Evolutionary conservation across 2,329 filamentous ascomycete species (phyloP).

Genomic region (Albifimbria verrucaria): DNA sequence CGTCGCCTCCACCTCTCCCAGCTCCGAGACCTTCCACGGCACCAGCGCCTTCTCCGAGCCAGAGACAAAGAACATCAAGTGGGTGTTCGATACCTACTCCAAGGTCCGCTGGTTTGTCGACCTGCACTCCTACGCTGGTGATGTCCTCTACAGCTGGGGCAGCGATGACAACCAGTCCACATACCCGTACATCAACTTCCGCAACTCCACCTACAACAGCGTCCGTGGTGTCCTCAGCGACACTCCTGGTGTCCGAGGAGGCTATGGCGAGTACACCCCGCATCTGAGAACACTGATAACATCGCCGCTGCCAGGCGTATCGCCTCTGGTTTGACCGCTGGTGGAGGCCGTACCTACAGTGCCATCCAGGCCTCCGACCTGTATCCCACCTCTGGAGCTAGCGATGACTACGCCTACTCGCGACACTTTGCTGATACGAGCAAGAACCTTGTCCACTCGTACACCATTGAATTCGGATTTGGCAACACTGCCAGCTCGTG

Average conservation of each 20-base stretch:
- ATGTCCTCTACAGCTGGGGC: slow-evolving; percentile 52
- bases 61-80: slow-evolving; percentile 50
- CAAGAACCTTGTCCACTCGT: slow-evolving; percentile 14
- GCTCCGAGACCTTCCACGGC: slow-evolving; percentile 43
- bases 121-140: slow-evolving; percentile 47
- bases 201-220: slow-evolving; percentile 45
- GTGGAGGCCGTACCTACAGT: slow-evolving; percentile 28
- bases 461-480: slow-evolving; percentile 40
- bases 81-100: slow-evolving; percentile 43
- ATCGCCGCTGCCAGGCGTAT: slow-evolving; percentile 28
- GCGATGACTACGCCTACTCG: slow-evolving; percentile 37
- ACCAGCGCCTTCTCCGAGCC: slow-evolving; percentile 46
- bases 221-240: slow-evolving; percentile 42
- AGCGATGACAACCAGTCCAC: slow-evolving; percentile 45
- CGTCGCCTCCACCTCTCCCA: slow-evolving; percentile 31
- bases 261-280: slow-evolving; percentile 37
- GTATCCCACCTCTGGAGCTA: slow-evolving; percentile 40
- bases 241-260: slow-evolving; percentile 17
- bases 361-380: slow-evolving; percentile 34
- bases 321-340: slow-evolving; percentile 19
- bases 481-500: slow-evolving; percentile 14
- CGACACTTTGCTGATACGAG: slow-evolving; percentile 9
- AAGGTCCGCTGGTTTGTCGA: slow-evolving; percentile 53
- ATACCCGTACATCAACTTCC: slow-evolving; percentile 43
- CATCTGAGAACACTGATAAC: slow-evolving; percentile 25